Percentiles rank a stretch among this genome's conserved stretches.
Evolutionary conservation across 2,329 filamentous ascomycete genomes (phyloP).

Genomic region (Neoarthrinium moseri): DNA sequence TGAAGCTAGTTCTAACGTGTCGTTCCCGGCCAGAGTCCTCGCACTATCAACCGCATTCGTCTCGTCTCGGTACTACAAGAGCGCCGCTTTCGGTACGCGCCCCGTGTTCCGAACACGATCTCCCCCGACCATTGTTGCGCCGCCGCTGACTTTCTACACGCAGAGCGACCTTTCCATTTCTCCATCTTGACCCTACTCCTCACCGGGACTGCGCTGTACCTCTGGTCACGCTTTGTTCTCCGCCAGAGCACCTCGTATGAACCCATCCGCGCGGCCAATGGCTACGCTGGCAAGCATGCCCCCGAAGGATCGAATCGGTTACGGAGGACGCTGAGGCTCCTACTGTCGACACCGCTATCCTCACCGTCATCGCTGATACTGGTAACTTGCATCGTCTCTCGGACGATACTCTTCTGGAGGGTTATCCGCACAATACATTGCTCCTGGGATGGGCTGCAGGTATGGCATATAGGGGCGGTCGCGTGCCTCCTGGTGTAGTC

Average conservation of each 20-base stretch:
- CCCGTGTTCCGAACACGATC: background rate
- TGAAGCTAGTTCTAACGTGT: constrained; percentile 7
- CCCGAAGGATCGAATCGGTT: background rate
- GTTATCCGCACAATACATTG: constrained; percentile 30
- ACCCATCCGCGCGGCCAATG: constrained; percentile 10
- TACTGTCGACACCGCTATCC: constrained; percentile 11
- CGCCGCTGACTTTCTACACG: too few relatives aligned
- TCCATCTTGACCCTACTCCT: constrained; percentile 27
- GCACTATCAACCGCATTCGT: constrained; percentile 21
- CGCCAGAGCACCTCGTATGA: constrained; percentile 12
- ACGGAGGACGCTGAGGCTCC: constrained; percentile 11
- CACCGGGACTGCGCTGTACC: constrained; percentile 18
- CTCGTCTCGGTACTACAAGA: constrained; percentile 31
- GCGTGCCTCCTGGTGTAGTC: too few relatives aligned
- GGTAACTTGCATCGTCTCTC: constrained; percentile 20
- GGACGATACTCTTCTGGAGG: constrained; percentile 29
- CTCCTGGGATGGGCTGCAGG: constrained; percentile 32
- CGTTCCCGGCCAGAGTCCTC: constrained; percentile 17
- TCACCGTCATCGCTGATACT: constrained; percentile 18
- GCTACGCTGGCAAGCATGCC: constrained; percentile 6
- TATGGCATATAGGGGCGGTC: too few relatives aligned
- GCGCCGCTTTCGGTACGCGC: constrained; percentile 34
- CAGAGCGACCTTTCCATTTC: constrained; percentile 34
- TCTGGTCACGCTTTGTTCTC: constrained; percentile 15
- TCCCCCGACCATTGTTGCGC: background rate